These are phyloP conservation scores for Malus sieversii DNA, from an alignment of 306 rosid genomes.

Conservation along the genomic window DNA sequence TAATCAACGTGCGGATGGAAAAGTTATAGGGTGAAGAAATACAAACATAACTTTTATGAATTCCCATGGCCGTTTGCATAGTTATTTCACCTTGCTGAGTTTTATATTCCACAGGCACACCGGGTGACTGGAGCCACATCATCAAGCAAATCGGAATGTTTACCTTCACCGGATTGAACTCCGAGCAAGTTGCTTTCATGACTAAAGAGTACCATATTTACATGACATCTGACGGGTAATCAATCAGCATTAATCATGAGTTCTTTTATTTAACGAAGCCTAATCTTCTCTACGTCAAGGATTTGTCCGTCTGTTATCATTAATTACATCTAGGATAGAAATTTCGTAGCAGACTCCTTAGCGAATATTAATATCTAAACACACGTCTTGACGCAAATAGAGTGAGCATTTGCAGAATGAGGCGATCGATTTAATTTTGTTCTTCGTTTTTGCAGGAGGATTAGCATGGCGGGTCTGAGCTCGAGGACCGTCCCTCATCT, in stretches of 20 bases:
- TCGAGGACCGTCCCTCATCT: constrained; percentile 84
- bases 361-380: background rate
- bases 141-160: constrained; percentile 98
- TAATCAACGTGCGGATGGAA: background rate
- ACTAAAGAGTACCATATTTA: constrained; percentile 83
- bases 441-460: constrained; percentile 52
- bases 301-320: too few species aligned
- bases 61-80: background rate
- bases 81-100: background rate
- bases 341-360: too few species aligned
- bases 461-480: constrained; percentile 99
- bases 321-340: too few species aligned
- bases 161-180: constrained; percentile 89
- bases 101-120: constrained; percentile 56
- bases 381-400: background rate
- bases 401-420: background rate
- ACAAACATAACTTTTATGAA: background rate
- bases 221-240: constrained; percentile 96
- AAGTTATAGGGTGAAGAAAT: background rate
- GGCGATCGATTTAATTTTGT: background rate
- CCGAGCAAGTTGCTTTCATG: constrained; percentile 88
- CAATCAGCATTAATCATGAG: constrained; percentile 4
- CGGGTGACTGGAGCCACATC: constrained; percentile 99
- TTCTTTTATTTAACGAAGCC: too few species aligned
- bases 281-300: too few species aligned